Base-by-base conservation (phyloP, 2,329 filamentous ascomycete species). In the Rutstroemia sp. region DNA sequence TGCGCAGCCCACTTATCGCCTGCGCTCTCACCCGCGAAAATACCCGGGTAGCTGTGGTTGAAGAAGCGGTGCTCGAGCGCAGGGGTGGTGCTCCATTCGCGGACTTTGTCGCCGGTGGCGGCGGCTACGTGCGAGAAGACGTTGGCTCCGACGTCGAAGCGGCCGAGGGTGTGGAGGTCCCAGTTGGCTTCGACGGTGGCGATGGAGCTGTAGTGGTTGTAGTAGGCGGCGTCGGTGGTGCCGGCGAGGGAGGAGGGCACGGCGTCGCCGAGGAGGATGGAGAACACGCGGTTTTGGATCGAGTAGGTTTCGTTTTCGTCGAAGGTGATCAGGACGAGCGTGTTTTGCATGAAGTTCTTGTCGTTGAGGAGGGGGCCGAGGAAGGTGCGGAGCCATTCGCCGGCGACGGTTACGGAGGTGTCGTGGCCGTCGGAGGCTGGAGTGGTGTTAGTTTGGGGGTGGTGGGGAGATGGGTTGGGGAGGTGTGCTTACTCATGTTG, bases 351-450 rank as follows among this genome's bases (percentile, higher is more conserved):
- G 71, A 94, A 92, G 63, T 85, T 79, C 49, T 75, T 71, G 73
- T 92, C 79, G 38, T 77, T 69, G 6, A 94, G 76, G 8, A 94
- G 81, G 0, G 88, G 87, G 57, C 81, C 78, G 1, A 94, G 71
- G 73, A 91, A 92, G 48, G 67, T 73, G 39, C 81, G 78, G 14
- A 82, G 80, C 86, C 87, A 94, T 14, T 72, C 65, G 2, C 86
- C 87, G 2, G 87, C 86, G 27, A 81, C 77, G 9, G 81, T 87
- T 53, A 92, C 79, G 48, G 80, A 81, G 19, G 81, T 82, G 71
- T 94, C 88, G 67, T 94, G 88, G 39, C 84, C 89, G 65, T 91
- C 86, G 48, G 80, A 82, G 9, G 86, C 86, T 84, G 88, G 87
- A 21, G 8, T 9, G 14, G 19, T 46, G 17, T 46, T 16, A 14